Base-by-base conservation (phyloP, 768 basidiomycete species). In the Collybia nuda region DNA sequence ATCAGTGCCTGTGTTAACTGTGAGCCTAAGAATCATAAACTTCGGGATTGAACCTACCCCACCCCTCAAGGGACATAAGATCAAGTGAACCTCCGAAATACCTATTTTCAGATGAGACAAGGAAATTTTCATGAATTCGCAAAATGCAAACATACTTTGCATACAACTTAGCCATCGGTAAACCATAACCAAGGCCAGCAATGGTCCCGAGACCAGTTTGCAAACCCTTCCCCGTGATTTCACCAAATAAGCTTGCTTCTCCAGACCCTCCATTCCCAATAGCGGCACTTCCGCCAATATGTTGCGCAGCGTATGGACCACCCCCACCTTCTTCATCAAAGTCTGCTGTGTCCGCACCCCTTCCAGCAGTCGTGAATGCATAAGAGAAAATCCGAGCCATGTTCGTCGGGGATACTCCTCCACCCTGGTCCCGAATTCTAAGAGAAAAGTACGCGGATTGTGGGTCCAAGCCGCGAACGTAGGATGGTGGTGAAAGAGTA, bases 11-110 rank as follows among this genome's bases (percentile, higher is more conserved):
- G 14, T 37, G 7, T 23, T 47, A 32, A 32, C 12, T 11, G 12
- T 32, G 32, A 32, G 14, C 3, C 32, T 6, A 32, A 3, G 3
- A 2, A 32, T 32, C 7, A 6, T 14, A 11, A 6, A 9, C 14
- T 32, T 9, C 9, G 12, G 9, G 2, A 11, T 32, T 32, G 32
- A 11, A 32, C 78, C 63, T 60, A 81, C 90, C 90, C 89, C 89
- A 92, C 9, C 91, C 89, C 63, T 93, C 87, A 40, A 95, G 64
- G 1, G 88, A 85, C 52, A 89, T 80, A 38, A 96, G 70, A 56
- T 93, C 88, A 21, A 95, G 74, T 4, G 86, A 86, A 15, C 92
- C 93, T 8, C 92, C 91, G 58, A 95, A 95, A 64, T 94, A 94
- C 56, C 82, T 85, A 47, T 51, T 53, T 51, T 53, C 3, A 23